Conservation (phyloP, 2,329 filamentous ascomycete species). For the Seiridium unicorne region DNA sequence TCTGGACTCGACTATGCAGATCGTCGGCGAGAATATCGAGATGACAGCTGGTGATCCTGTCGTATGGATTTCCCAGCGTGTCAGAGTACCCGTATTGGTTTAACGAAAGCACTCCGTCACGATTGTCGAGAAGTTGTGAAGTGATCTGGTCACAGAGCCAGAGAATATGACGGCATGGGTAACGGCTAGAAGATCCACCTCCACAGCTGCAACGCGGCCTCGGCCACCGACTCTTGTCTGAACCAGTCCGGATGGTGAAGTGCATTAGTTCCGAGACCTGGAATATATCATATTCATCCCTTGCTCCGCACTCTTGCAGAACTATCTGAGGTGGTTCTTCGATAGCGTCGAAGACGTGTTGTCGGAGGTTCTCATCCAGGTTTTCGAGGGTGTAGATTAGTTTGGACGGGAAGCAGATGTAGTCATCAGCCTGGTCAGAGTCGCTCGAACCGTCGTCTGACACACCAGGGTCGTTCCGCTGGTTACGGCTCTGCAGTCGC, state of each 20-base stretch:
- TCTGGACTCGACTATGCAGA: slow-evolving; percentile 46
- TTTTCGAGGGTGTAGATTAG: slow-evolving; percentile 30
- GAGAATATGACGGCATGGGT: slow-evolving; percentile 50
- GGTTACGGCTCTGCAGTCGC: slow-evolving; percentile 27
- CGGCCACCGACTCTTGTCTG: slow-evolving; percentile 35
- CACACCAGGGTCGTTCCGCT: slow-evolving; percentile 18
- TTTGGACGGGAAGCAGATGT: slow-evolving; percentile 31
- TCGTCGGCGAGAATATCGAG: slow-evolving; percentile 50
- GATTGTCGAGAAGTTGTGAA: slow-evolving; percentile 43
- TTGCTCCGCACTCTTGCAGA: slow-evolving; percentile 47
- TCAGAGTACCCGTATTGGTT: slow-evolving; percentile 39
- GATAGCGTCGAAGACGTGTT: slow-evolving; percentile 42
- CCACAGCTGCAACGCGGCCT: slow-evolving; percentile 46
- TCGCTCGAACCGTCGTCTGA: slow-evolving; percentile 20
- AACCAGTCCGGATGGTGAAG: slow-evolving; percentile 48
- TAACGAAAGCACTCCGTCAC: slow-evolving; percentile 40
- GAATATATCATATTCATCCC: slow-evolving; percentile 45
- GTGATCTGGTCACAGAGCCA: slow-evolving; percentile 55
- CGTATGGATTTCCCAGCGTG: slow-evolving; percentile 48
- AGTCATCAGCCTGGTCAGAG: slow-evolving; percentile 29
- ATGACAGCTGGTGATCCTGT: slow-evolving; percentile 47
- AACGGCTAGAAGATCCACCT: slow-evolving; percentile 17
- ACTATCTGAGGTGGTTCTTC: slow-evolving; percentile 47
- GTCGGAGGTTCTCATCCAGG: slow-evolving; percentile 31
- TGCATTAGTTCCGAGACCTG: slow-evolving; percentile 54